Conservation (phyloP, 106 monocot species). For the Platanthera guangdongensis region DNA sequence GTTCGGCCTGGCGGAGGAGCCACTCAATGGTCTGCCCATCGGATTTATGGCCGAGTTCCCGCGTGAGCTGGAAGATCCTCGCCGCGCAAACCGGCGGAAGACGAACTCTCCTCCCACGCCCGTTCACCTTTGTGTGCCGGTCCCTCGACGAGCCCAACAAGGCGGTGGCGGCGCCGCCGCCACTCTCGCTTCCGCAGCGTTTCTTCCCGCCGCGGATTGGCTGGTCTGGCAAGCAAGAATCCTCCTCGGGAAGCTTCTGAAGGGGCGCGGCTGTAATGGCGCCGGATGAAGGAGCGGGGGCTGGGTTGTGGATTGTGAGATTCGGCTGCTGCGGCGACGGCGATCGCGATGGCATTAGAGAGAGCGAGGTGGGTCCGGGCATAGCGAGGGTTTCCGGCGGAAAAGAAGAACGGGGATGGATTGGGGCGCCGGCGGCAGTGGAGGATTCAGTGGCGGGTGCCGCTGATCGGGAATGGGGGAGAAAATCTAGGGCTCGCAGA, state of each 20-base stretch:
- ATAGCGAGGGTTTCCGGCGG: not conserved
- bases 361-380: not conserved
- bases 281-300: not conserved
- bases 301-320: not conserved
- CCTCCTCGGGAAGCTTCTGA: not conserved
- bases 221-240: not conserved
- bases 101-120: conserved; percentile 33
- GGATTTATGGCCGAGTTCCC: conserved; percentile 34
- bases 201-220: not conserved
- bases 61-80: conserved; percentile 36
- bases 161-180: no score
- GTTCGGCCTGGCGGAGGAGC: conserved; percentile 46
- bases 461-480: not conserved
- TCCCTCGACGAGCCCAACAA: conserved; percentile 3
- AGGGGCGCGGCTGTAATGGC: not conserved
- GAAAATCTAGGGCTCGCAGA: conserved; percentile 1
- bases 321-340: not conserved
- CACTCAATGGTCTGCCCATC: conserved; percentile 49
- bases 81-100: conserved; percentile 34
- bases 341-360: not conserved
- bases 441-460: not conserved
- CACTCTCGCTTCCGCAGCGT: not conserved
- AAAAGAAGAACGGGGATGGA: no score
- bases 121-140: conserved; percentile 39
- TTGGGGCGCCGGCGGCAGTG: not conserved